phyloP scores from a whole-genome alignment of 2,329 filamentous ascomycete species.

The Stachybotrys chlorohalonatus region DNA sequence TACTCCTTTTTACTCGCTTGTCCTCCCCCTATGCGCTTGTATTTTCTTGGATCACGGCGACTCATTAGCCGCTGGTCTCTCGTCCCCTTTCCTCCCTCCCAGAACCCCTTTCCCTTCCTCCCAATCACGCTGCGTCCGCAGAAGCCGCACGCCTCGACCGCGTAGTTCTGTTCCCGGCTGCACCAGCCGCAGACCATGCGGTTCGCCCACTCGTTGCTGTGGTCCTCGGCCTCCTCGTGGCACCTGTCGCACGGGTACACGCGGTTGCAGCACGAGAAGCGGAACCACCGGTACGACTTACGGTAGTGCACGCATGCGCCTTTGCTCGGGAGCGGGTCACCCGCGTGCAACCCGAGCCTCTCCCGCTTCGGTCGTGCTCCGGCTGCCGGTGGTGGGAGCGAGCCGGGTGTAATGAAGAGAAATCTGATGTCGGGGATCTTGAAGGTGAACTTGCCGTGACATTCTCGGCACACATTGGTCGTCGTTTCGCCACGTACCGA shows the following conservation, averaged over 20 bases:
- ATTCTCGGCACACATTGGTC: conserved; percentile 68
- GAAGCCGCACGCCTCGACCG: conserved; percentile 64
- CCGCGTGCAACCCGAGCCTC: conserved; percentile 46
- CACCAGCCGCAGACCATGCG: conserved; percentile 78
- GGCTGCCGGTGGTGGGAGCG: conserved; percentile 27
- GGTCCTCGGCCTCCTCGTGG: conserved; percentile 63
- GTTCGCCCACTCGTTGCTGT: conserved; percentile 72
- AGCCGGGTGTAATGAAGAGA: conserved; percentile 54
- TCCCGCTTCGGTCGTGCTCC: conserved; percentile 39
- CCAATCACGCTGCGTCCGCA: conserved; percentile 65
- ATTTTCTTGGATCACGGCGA: conserved; percentile 67
- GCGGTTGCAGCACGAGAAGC: conserved; percentile 52
- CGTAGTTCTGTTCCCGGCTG: conserved; percentile 72
- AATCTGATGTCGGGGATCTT: conserved; percentile 72
- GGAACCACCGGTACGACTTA: conserved; percentile 54
- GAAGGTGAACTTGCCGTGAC: conserved; percentile 73
- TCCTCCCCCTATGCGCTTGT: conserved; percentile 47
- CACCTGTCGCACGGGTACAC: conserved; percentile 61
- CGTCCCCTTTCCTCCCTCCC: conserved; percentile 83
- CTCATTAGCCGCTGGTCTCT: conserved; percentile 63
- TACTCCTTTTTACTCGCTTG: conserved; percentile 14
- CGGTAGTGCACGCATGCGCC: conserved; percentile 51
- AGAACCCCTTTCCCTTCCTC: conserved; percentile 60
- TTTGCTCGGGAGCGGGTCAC: conserved; percentile 42
- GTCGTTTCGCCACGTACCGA: conserved; percentile 66